Base-by-base conservation (phyloP, 495 filamentous ascomycete genomes). In the Daldinia concentrica region DNA sequence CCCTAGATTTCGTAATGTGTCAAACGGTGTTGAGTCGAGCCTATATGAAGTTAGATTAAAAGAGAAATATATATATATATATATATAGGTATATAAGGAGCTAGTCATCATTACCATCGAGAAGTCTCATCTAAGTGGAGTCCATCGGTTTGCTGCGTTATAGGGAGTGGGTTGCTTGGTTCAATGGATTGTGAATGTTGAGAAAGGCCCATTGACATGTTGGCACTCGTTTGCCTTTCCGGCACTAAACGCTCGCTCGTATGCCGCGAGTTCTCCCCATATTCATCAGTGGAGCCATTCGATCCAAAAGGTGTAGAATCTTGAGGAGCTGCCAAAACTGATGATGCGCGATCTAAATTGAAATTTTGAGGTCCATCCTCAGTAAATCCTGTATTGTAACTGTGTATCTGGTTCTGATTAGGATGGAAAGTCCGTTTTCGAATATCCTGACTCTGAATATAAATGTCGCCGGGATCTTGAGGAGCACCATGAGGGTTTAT, bases 391-490 rank as follows among this genome's bases (percentile, higher is more conserved):
- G 37, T 24, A 39, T 64, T 70, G 45, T 69, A 74, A 29, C 15
- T 29, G 1, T 66, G 57, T 3, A 63, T 60, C 11, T 69, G 73
- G 15, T 68, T 71, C 26, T 66, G 74, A n/a, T 61, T 29, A 15
- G 66, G 57, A 6, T 76, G 57, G 22, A 71, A 70, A 29, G 57
- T 50, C 11, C 71, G 70, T 62, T 68, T 74, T 60, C 76, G 73
- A 43, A 78, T 69, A n/a, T 76, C 76, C 32, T 78, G 66, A 54
- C 71, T 74, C 61, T 72, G 74, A 3, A 76, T 71, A 41, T 78
- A 78, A 58, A 78, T 76, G 54, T 78, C 76, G 32, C 73, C 48
- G 17, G 76, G 76, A 41, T 78, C 72, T 62, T 78, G 73, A 9
- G 76, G 76, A 11, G 76, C 73, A 37, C 76, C 76, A 36, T 78